Conservation (phyloP, 192 early-diverging fungal genomes). For the Linnemannia elongata region DNA sequence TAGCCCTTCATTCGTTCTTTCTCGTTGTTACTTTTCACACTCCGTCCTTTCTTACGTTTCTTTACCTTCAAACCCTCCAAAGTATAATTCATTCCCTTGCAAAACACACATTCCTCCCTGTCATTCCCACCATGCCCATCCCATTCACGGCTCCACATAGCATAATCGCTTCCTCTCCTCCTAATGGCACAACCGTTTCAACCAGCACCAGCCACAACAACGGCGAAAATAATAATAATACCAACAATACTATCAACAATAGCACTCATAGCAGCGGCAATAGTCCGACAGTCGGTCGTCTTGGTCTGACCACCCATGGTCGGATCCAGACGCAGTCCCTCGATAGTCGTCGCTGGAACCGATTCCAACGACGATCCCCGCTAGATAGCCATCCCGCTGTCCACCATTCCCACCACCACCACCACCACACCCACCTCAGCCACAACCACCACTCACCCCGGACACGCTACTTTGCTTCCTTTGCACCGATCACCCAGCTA, state of each 20-base stretch:
- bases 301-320: neutral
- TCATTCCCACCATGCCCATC: constrained; percentile 12
- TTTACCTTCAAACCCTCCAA: too few relatives aligned
- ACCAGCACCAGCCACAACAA: neutral
- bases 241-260: neutral
- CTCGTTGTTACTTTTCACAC: too few relatives aligned
- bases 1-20: too few relatives aligned
- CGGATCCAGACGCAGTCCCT: constrained; percentile 15
- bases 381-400: neutral
- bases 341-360: constrained; percentile 35
- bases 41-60: too few relatives aligned
- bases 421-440: neutral
- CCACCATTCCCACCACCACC: neutral
- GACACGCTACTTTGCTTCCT: constrained; percentile 32
- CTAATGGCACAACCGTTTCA: neutral
- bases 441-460: constrained; percentile 38
- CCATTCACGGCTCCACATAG: constrained; percentile 16
- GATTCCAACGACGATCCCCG: constrained; percentile 45
- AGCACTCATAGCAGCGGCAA: neutral
- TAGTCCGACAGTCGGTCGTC: neutral
- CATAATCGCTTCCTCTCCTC: constrained; percentile 14
- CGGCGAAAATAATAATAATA: neutral
- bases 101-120: neutral
- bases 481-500: constrained; percentile 13
- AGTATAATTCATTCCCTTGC: neutral